Evolutionary conservation across 441 rosid genomes (phyloP), one percentile per base, ranked within the genome.

Genomic region (Eruca vesicaria): DNA sequence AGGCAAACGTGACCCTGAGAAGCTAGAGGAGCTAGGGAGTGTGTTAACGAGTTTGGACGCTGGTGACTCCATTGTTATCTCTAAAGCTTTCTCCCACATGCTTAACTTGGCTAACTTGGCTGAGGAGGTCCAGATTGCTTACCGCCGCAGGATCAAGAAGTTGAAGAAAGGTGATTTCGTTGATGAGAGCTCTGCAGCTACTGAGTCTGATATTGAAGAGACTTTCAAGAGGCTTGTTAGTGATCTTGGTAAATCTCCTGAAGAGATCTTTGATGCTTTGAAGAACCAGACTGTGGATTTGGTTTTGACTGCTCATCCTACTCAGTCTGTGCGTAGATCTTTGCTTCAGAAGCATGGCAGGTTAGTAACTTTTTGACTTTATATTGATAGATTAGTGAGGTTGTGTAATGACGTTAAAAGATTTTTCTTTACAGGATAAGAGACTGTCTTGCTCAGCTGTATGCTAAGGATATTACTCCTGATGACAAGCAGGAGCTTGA

Each of bases 281-380:
- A 93, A 91, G 87, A 91, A 90, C 73, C 98, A 93, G 82, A 93
- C 97, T 18, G 98, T 93, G 48, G 98, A 91, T 83, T 86, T 93
- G 62, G 98, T 93, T 73, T 82, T 93, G 19, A 93, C 98, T 73
- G 98, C 98, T 68, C 98, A 93, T 77, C 98, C 98, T 63, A 93
- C 98, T 18, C 98, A 93, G 75, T 91, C 97, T 20, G 87, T 93
- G 19, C 91, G 96, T 23, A 82, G 98, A 82, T 93, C 98, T 53
- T 84, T 93, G 81, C 97, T 93, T 78, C 95, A 93, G 84, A 93
- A 93, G 83, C 96, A 92, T 71, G 94, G 80, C 45, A 89, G 98
- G 98, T 92, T 76, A 45, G 79, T 70, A 68, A 26, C 16, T 50
- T 18, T 50, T 1, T 50, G 5, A 33, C 52, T 19, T 63, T 6